phyloP scores from a whole-genome alignment of 495 filamentous ascomycete genomes.

The Aspergillus bertholletiae region DNA sequence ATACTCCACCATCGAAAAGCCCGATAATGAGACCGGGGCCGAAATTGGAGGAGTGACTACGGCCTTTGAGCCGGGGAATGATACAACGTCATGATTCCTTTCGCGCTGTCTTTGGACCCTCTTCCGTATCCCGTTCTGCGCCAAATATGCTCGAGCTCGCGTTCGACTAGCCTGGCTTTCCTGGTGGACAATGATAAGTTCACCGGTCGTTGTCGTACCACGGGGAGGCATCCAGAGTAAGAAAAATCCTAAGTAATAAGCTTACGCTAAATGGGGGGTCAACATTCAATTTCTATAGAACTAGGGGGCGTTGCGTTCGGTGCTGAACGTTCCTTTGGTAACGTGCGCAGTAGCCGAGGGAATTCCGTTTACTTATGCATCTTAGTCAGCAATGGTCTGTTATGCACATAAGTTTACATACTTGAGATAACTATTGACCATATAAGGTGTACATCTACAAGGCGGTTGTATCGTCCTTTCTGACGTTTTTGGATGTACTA shows the following conservation, averaged over 20 bases:
- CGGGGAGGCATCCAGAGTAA: neutral
- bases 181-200: neutral
- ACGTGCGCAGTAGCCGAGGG: neutral
- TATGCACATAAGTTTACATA: no score
- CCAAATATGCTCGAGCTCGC: slow-evolving; percentile 4
- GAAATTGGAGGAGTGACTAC: neutral
- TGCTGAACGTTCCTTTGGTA: no score
- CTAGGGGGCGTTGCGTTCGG: neutral
- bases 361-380: neutral
- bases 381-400: neutral
- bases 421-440: no score
- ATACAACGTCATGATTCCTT: neutral
- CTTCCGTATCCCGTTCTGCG: slow-evolving; percentile 1
- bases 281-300: neutral
- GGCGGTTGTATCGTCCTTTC: no score
- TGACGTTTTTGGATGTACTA: no score
- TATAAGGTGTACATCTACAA: no score
- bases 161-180: neutral
- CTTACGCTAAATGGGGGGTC: neutral
- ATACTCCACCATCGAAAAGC: neutral
- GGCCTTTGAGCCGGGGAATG: neutral
- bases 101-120: neutral
- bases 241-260: neutral
- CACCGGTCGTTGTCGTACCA: neutral
- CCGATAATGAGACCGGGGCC: neutral